phyloP scores from a whole-genome alignment of 1,284 basidiomycete species.

The Leccinum cinnamomeum region DNA sequence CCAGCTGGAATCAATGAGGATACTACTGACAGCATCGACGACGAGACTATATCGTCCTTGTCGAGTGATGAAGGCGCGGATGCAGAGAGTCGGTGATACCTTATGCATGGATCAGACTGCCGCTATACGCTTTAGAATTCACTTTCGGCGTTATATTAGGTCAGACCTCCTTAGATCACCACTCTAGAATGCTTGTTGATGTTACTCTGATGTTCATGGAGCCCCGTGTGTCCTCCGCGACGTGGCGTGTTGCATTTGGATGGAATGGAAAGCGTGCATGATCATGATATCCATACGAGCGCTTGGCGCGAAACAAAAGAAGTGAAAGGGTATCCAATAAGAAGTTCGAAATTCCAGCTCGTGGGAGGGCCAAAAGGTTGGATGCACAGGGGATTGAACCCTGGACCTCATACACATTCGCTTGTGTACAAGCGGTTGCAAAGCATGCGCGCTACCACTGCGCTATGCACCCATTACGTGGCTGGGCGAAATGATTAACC shows the following conservation, averaged over 20 bases:
- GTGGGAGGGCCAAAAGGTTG: constrained; percentile 15
- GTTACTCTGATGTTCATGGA: neutral
- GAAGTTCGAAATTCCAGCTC: neutral
- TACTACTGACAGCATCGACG: neutral
- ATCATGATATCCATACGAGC: neutral
- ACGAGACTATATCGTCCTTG: neutral
- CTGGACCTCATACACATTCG: constrained; percentile 35
- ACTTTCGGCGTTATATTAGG: constrained; percentile 9
- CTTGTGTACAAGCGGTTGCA: constrained; percentile 23
- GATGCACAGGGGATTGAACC: constrained; percentile 39
- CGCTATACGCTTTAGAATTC: constrained; percentile 8
- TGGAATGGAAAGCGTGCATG: neutral
- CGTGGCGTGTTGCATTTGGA: neutral
- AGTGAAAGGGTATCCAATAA: no score
- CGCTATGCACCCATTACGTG: constrained; percentile 31
- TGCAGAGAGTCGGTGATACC: constrained; percentile 11
- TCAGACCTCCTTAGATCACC: constrained; percentile 10
- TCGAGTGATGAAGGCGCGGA: constrained; percentile 7
- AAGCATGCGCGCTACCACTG: constrained; percentile 40
- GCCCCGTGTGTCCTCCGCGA: no score
- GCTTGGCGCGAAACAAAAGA: neutral
- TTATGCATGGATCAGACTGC: neutral
- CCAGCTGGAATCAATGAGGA: constrained; percentile 2
- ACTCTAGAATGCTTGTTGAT: neutral
- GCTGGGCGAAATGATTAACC: neutral